phyloP scores from a whole-genome alignment of 495 filamentous ascomycete genomes.

The Lentithecium fluviatile region DNA sequence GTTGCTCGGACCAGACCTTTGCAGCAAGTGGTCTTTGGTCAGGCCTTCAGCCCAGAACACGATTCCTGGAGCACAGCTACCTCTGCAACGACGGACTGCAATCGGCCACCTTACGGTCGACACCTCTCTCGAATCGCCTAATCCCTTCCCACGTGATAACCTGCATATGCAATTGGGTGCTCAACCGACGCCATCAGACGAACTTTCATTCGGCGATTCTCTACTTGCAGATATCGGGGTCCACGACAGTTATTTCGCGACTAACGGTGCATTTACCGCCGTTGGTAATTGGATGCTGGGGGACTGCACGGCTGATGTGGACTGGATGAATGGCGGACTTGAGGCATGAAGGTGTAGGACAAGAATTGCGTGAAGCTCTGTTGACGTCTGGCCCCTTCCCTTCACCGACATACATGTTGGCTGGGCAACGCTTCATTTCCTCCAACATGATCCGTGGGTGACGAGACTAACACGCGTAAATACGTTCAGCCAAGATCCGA shows the following conservation, averaged over 20 bases:
- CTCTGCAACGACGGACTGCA: neutral
- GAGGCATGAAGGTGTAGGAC: neutral
- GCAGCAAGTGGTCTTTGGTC: neutral
- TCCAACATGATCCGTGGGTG: too few relatives aligned
- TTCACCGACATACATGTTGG: too few relatives aligned
- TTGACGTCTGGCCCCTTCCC: neutral
- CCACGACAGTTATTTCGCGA: neutral
- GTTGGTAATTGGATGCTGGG: neutral
- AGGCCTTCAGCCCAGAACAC: neutral
- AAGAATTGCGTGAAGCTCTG: neutral
- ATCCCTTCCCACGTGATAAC: too few relatives aligned
- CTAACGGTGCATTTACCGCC: neutral
- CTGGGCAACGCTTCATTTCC: neutral
- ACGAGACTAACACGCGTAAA: neutral
- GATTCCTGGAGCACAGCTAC: neutral
- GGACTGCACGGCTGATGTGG: neutral
- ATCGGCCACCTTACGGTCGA: too few relatives aligned
- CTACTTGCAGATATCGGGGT: neutral
- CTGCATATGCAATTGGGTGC: too few relatives aligned
- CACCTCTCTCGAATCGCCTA: too few relatives aligned
- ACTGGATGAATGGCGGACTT: neutral
- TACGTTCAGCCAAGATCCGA: conserved; percentile 22
- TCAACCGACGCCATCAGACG: too few relatives aligned
- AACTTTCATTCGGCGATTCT: neutral
- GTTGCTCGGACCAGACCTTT: neutral